Percentiles rank a stretch among this genome's conserved stretches.
Conservation (phyloP, 345 rosid species). For the Alliaria petiolata region DNA sequence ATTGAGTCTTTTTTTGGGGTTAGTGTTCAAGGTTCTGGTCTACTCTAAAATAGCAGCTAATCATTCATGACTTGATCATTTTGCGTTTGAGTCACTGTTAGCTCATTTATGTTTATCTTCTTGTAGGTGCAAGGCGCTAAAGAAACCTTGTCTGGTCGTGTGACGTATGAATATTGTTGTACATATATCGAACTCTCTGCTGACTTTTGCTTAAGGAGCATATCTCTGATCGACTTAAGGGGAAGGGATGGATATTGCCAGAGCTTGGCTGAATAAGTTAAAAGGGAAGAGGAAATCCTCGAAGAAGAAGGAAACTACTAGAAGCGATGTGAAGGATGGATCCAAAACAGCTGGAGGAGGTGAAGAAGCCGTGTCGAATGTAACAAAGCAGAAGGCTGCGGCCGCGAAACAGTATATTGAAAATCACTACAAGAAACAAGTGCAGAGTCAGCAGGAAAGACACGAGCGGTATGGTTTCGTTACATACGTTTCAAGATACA, state of each 20-base stretch:
- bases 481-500: slow-evolving; percentile 17
- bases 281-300: slow-evolving; percentile 62
- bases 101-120: neutral
- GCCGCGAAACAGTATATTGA: slow-evolving; percentile 98
- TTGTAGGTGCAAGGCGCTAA: slow-evolving; percentile 5
- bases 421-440: slow-evolving; percentile 90
- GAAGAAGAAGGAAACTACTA: slow-evolving; percentile 57
- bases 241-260: slow-evolving; percentile 59
- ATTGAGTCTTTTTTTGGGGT: neutral
- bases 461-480: slow-evolving; percentile 68
- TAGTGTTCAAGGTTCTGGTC: neutral
- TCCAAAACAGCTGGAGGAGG: slow-evolving; percentile 44
- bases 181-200: neutral
- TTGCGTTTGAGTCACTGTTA: neutral
- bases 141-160: neutral
- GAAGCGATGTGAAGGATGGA: slow-evolving; percentile 59
- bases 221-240: neutral
- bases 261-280: slow-evolving; percentile 72
- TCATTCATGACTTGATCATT: neutral
- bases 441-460: slow-evolving; percentile 82
- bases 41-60: neutral
- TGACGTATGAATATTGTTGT: slow-evolving; percentile 1
- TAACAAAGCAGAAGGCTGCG: slow-evolving; percentile 84
- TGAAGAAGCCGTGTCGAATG: slow-evolving; percentile 91
- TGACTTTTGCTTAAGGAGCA: neutral